Evolutionary conservation across 192 early-diverging fungal species (phyloP), one percentile per base, ranked within the genome.

Genomic region (Diversispora epigaea): DNA sequence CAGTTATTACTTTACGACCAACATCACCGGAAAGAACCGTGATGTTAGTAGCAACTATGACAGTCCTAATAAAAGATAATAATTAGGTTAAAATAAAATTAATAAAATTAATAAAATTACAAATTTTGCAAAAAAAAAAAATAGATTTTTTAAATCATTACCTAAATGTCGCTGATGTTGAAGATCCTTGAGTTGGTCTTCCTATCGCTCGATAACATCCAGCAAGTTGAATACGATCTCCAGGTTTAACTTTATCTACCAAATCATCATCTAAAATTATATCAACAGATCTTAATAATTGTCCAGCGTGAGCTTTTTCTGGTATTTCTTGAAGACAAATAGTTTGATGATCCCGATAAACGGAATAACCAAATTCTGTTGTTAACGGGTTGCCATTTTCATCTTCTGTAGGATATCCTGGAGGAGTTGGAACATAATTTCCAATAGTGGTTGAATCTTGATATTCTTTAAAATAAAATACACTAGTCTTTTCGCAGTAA

Each of bases 251-350:
- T 32, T 83, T 82, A 79, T 99, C 98, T 0, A 96, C 98, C 47
- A 99, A 83, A 80, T 99, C 98, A 79, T 96, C 95, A 77, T 98
- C 96, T 71, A 98, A 82, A 60, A 98, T 89, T 12, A 99, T 88
- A 81, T 99, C 98, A 64, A 98, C 84, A 14, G 95, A 95, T 4
- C 96, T 89, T 43, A 96, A 95, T 75, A 99, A 84, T 80, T 94
- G 91, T 21, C 98, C 96, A 6, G 95, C 91, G 15, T 96, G 96
- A 8, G 96, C 92, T 21, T 96, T 89, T 81, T 99, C 98, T 0
- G 98, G 98, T 96, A 99, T 99, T 85, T 99, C 98, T 82, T 99
- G 98, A 55, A 99, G 87, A 45, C 89, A 93, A 62, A 98, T 89
- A 9, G 89, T 92, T 81, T 99, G 98, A 79, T 93, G 93, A 81